These are phyloP conservation scores for Mycena vitilis DNA, from an alignment of 768 basidiomycete genomes.

Conservation along the genomic window DNA sequence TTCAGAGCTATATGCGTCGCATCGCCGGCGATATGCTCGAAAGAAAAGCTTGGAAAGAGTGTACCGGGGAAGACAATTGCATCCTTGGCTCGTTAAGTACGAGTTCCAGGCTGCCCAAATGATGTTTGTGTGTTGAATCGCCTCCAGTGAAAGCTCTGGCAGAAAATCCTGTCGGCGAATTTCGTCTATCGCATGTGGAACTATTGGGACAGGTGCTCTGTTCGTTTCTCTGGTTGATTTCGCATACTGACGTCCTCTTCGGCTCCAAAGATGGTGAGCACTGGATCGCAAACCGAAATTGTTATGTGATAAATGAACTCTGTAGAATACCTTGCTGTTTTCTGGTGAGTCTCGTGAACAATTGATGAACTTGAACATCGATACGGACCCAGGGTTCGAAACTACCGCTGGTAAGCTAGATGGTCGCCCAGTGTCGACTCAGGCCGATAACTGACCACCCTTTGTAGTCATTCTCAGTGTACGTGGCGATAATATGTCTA, in stretches of 20 bases:
- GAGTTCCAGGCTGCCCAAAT: not conserved
- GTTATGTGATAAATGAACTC: not conserved
- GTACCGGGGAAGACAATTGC: slow-evolving; percentile 1
- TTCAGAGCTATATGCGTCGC: slow-evolving; percentile 11
- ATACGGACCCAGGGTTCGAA: slow-evolving; percentile 25
- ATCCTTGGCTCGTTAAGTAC: slow-evolving; percentile 28
- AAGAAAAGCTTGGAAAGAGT: not conserved
- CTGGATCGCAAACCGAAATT: not conserved
- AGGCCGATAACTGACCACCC: not conserved
- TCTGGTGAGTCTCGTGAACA: slow-evolving; percentile 16
- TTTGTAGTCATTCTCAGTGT: slow-evolving; percentile 23
- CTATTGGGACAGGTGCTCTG: slow-evolving; percentile 22
- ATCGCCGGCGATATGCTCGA: slow-evolving; percentile 19
- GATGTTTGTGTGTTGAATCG: slow-evolving; percentile 1
- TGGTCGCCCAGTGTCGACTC: not conserved
- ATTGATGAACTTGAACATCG: not conserved
- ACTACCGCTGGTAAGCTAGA: slow-evolving; percentile 23
- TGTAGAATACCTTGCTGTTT: slow-evolving; percentile 32
- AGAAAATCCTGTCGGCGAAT: slow-evolving; percentile 30
- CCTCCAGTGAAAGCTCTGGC: slow-evolving; percentile 29
- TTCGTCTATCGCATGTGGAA: slow-evolving; percentile 25
- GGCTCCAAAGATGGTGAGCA: slow-evolving; percentile 15
- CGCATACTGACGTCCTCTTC: not conserved
- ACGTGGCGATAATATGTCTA: not conserved
- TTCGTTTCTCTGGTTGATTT: not conserved